These are phyloP conservation scores for Hypoxylon sp. DNA, from an alignment of 2,329 filamentous ascomycete species.

Conservation along the genomic window DNA sequence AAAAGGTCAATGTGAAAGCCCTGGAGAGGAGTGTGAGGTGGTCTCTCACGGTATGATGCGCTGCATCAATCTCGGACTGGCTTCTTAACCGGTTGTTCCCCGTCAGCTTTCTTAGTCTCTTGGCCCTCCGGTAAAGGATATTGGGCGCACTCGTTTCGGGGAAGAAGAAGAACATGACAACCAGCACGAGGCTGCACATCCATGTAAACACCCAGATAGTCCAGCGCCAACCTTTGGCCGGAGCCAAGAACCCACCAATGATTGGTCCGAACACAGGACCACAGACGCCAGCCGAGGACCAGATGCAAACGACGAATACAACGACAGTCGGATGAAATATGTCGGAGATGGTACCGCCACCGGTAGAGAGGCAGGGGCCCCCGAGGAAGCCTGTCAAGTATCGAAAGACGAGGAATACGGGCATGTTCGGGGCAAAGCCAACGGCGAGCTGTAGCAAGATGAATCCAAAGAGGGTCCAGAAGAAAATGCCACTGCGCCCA, in stretches of 20 bases:
- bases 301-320: slow-evolving; percentile 59
- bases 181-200: slow-evolving; percentile 54
- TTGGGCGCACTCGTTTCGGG: slow-evolving; percentile 67
- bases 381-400: slow-evolving; percentile 64
- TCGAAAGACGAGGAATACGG: slow-evolving; percentile 64
- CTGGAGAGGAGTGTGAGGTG: slow-evolving; percentile 60
- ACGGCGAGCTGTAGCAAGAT: slow-evolving; percentile 67
- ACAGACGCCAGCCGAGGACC: slow-evolving; percentile 56
- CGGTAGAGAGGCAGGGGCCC: slow-evolving; percentile 48
- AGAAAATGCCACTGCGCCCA: slow-evolving; percentile 69
- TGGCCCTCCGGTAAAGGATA: slow-evolving; percentile 66
- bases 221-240: slow-evolving; percentile 62
- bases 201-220: slow-evolving; percentile 64
- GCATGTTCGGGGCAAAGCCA: slow-evolving; percentile 65
- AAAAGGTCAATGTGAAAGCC: slow-evolving; percentile 55
- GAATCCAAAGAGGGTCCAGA: slow-evolving; percentile 69
- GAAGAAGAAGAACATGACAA: slow-evolving; percentile 63
- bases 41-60: slow-evolving; percentile 58
- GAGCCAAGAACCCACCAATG: slow-evolving; percentile 60
- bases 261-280: slow-evolving; percentile 64
- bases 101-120: slow-evolving; percentile 58
- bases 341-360: slow-evolving; percentile 48
- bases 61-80: slow-evolving; percentile 65
- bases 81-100: slow-evolving; percentile 59
- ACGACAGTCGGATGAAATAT: slow-evolving; percentile 54